Percentiles rank a stretch among this genome's conserved stretches.
Evolutionary conservation across 192 early-diverging fungal species (phyloP).

Genomic region (Coemansia sp.): DNA sequence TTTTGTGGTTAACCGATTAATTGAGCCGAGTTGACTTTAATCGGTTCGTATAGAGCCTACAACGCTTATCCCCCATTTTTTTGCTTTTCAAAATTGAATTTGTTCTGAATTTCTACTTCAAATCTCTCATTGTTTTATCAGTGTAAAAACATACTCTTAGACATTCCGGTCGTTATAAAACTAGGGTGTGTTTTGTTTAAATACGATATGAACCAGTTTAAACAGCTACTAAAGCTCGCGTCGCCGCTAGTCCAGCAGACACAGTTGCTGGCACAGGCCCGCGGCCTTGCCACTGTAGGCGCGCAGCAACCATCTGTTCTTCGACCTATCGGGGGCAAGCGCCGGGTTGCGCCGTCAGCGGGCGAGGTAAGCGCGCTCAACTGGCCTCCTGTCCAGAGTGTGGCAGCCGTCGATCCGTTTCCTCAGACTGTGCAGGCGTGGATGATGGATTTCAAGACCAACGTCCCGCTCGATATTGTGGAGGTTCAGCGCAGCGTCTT

Average conservation of each 20-base stretch:
- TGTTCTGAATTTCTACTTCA: background rate
- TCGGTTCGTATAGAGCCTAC: too few relatives aligned
- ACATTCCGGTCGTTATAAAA: too few relatives aligned
- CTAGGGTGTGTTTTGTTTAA: too few relatives aligned
- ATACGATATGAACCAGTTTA: conserved; percentile 9
- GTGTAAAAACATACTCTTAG: too few relatives aligned
- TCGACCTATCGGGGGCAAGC: conserved; percentile 42
- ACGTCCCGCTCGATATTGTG: conserved; percentile 67
- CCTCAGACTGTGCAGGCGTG: conserved; percentile 66
- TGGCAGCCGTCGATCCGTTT: conserved; percentile 35
- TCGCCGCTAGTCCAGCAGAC: conserved; percentile 3
- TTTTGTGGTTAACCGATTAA: background rate
- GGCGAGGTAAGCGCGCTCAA: conserved; percentile 27
- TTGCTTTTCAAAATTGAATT: background rate
- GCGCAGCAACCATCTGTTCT: conserved; percentile 19
- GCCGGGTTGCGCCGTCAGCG: conserved; percentile 34
- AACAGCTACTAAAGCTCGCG: background rate
- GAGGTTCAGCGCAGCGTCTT: conserved; percentile 73
- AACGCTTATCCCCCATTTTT: too few relatives aligned
- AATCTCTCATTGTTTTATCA: background rate
- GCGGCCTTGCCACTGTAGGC: conserved; percentile 7
- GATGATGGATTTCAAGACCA: conserved; percentile 72
- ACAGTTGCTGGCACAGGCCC: conserved; percentile 1
- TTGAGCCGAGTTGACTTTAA: background rate
- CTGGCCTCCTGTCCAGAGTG: conserved; percentile 35